Evolutionary conservation across 225 moss, liverwort and hornwort species (phyloP).

Genomic region (Takakia lepidozioides): DNA sequence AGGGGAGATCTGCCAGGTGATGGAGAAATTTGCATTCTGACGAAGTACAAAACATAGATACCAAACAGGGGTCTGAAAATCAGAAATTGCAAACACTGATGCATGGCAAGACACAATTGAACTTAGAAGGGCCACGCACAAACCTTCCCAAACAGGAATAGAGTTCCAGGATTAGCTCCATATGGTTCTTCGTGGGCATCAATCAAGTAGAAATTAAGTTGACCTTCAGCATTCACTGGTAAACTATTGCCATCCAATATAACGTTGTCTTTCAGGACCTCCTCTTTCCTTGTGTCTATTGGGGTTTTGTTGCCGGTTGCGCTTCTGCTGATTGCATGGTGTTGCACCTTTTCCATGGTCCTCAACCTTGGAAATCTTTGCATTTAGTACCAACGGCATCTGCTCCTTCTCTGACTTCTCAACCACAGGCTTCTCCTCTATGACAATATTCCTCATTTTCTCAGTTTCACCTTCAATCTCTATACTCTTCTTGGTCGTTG

Average conservation of each 20-base stretch:
- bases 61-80: no score
- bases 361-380: constrained; percentile 50
- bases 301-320: constrained; percentile 15
- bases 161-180: constrained; percentile 68
- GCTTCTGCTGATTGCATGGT: constrained; percentile 69
- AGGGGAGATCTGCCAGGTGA: no score
- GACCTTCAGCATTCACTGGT: constrained; percentile 59
- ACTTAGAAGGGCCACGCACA: no score
- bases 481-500: constrained; percentile 6
- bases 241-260: constrained; percentile 28
- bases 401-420: constrained; percentile 20
- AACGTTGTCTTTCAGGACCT: constrained; percentile 23
- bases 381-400: constrained; percentile 46
- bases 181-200: constrained; percentile 90
- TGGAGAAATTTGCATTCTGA: no score
- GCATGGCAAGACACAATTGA: no score
- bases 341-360: constrained; percentile 58
- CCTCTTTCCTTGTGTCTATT: constrained; percentile 22
- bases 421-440: no score
- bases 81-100: no score
- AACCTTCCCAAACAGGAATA: constrained; percentile 95
- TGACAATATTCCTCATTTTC: no score
- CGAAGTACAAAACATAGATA: no score
- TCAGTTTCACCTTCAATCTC: constrained; percentile 7
- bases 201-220: constrained; percentile 67